Evolutionary conservation across 2,329 filamentous ascomycete genomes (phyloP).

Genomic region (Alternaria solani): DNA sequence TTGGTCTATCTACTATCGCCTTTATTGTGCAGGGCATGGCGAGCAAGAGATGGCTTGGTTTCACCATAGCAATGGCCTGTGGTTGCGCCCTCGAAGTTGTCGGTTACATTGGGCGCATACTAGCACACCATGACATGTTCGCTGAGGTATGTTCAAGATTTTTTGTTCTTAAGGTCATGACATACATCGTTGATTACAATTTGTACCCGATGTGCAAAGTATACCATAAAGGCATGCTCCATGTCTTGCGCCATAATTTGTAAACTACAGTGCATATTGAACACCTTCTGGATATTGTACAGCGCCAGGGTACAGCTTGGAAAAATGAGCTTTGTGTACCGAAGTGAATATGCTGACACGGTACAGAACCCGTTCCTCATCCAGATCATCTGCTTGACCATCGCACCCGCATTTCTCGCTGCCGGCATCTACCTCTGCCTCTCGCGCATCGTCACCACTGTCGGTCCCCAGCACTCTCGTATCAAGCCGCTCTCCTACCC

Average conservation of each 20-base stretch:
- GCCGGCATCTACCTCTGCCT: slow-evolving; percentile 74
- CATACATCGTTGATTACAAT: background rate
- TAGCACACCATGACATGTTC: slow-evolving; percentile 67
- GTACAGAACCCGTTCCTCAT: slow-evolving; percentile 66
- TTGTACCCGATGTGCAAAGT: background rate
- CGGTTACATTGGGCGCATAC: slow-evolving; percentile 68
- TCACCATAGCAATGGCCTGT: slow-evolving; percentile 60
- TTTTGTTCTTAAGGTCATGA: background rate
- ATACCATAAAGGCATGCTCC: background rate
- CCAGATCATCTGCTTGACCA: slow-evolving; percentile 70
- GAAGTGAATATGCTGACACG: slow-evolving; percentile 8
- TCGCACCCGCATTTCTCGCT: slow-evolving; percentile 63
- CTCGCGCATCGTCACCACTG: slow-evolving; percentile 52
- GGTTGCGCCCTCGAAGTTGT: slow-evolving; percentile 67
- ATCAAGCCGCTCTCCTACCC: slow-evolving; percentile 57
- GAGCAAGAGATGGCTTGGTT: slow-evolving; percentile 52
- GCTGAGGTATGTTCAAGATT: slow-evolving; percentile 39
- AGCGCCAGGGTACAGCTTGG: background rate
- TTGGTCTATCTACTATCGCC: slow-evolving; percentile 51
- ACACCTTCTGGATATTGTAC: background rate
- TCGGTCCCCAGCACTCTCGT: slow-evolving; percentile 52
- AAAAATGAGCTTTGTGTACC: background rate
- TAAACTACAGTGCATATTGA: background rate
- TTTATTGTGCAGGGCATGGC: slow-evolving; percentile 51
- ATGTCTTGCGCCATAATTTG: background rate